Conservation (phyloP, 805 yeast species). For the Sugiyamaella boreocaroliniensis region DNA sequence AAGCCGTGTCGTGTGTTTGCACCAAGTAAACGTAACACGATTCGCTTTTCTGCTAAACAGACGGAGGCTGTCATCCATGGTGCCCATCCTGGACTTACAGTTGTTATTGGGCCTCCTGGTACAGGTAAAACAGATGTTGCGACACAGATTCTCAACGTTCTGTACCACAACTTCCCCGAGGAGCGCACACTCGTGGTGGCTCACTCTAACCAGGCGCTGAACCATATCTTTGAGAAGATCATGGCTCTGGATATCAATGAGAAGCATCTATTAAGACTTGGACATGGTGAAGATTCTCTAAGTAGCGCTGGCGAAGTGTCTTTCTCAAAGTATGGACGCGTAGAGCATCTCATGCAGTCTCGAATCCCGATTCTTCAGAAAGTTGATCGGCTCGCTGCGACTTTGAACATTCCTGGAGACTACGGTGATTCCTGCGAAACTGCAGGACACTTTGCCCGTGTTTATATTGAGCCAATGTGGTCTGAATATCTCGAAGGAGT, state of each 20-base stretch:
- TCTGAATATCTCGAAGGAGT: neutral
- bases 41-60: conserved; percentile 23
- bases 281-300: conserved; percentile 20
- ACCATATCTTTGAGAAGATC: conserved; percentile 22
- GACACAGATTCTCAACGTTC: conserved; percentile 21
- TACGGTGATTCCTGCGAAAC: conserved; percentile 36
- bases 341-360: conserved; percentile 3
- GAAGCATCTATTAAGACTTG: conserved; percentile 23
- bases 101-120: conserved; percentile 75
- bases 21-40: neutral
- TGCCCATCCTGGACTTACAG: conserved; percentile 43
- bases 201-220: conserved; percentile 23
- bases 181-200: conserved; percentile 31
- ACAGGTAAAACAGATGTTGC: conserved; percentile 49
- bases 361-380: conserved; percentile 15
- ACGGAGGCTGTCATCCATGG: conserved; percentile 26
- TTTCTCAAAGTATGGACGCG: conserved; percentile 4
- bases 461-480: conserved; percentile 14
- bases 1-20: neutral
- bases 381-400: conserved; percentile 30
- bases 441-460: conserved; percentile 30
- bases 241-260: conserved; percentile 21
- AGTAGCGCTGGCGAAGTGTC: conserved; percentile 14
- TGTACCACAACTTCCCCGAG: conserved; percentile 21
- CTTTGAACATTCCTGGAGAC: conserved; percentile 30